Conservation (phyloP, 345 rosid genomes). For the Eucalyptus camaldulensis region DNA sequence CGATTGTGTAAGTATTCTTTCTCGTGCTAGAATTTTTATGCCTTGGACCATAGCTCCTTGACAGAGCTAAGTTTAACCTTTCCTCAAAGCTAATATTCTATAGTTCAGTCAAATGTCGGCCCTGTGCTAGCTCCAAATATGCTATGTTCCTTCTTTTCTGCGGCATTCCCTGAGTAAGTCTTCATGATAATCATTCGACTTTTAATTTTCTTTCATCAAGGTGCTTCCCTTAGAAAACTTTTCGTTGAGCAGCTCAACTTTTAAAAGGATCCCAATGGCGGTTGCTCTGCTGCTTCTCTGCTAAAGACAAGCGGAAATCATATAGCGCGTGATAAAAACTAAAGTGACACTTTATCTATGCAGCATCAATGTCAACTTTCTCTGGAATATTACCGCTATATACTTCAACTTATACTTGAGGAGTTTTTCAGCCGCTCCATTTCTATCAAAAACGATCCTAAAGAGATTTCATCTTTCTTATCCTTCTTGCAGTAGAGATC, state of each 20-base stretch:
- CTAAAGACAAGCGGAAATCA: not conserved
- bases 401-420: not conserved
- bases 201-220: not conserved
- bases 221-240: not conserved
- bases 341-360: not conserved
- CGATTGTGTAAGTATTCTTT: constrained; percentile 47
- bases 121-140: not conserved
- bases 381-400: not conserved
- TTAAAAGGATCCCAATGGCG: not conserved
- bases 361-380: not conserved
- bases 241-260: not conserved
- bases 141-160: not conserved
- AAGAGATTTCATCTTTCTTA: not conserved
- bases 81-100: not conserved
- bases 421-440: not conserved
- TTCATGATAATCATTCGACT: not conserved
- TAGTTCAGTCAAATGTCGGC: not conserved
- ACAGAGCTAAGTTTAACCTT: not conserved
- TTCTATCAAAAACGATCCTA: not conserved
- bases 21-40: not conserved
- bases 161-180: not conserved
- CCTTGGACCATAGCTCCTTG: not conserved
- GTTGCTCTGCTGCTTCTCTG: not conserved
- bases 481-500: not conserved
- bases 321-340: not conserved